phyloP scores from a whole-genome alignment of 2,329 filamentous ascomycete genomes.

The Exophiala spinifera region DNA sequence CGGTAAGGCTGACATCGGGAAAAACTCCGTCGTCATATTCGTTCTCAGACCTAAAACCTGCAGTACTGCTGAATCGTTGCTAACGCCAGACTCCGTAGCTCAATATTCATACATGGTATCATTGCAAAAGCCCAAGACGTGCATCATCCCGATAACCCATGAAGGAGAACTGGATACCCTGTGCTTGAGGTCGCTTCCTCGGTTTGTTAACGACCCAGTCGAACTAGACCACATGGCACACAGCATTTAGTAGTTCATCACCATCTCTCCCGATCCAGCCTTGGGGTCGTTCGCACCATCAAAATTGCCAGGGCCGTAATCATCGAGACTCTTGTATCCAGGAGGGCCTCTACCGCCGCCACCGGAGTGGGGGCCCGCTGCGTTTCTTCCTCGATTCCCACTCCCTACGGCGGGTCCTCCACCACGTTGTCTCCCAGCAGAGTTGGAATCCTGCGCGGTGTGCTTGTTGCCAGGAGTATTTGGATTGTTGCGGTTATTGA shows the following conservation, averaged over 20 bases:
- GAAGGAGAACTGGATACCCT: neutral
- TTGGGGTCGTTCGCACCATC: conserved; percentile 31
- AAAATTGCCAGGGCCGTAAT: conserved; percentile 39
- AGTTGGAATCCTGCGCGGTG: conserved; percentile 12
- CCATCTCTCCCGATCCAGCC: conserved; percentile 24
- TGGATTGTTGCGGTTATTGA: conserved; percentile 22
- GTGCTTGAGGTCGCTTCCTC: neutral
- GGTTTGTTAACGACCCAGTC: neutral
- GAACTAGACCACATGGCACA: neutral
- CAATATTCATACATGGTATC: conserved; percentile 1
- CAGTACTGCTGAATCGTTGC: too few species aligned
- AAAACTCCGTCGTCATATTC: too few species aligned
- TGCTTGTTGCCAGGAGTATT: conserved; percentile 3
- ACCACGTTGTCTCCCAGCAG: conserved; percentile 12
- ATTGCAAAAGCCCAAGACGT: neutral
- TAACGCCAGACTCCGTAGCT: neutral
- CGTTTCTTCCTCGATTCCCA: conserved; percentile 9
- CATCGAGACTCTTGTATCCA: conserved; percentile 66
- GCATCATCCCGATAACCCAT: neutral
- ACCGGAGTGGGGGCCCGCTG: conserved; percentile 26
- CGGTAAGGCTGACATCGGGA: too few species aligned
- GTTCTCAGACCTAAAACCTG: too few species aligned
- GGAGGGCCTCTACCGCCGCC: conserved; percentile 44
- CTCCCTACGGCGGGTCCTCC: conserved; percentile 10
- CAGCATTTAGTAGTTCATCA: conserved; percentile 28